Evolutionary conservation across 495 filamentous ascomycete species (phyloP), one percentile per base, ranked within the genome.

Genomic region (Penicillium coprophilum): DNA sequence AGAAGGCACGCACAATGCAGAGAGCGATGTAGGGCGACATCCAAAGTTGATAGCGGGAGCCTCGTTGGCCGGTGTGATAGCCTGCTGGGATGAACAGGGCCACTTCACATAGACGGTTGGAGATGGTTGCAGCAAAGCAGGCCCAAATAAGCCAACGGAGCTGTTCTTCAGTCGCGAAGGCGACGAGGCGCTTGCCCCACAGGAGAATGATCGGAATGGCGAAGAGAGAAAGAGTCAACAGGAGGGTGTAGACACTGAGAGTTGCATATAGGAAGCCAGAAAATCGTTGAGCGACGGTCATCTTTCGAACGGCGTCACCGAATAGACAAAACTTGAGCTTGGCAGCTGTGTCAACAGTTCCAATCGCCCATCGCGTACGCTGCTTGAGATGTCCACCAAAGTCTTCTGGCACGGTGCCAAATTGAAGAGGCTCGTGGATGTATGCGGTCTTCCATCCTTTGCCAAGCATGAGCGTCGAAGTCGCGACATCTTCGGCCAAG

Each of bases 371-470:
- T 47, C 78, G 71, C 12, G 74, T 78, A 31, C 79, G 70, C 64
- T 82, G 80, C 63, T 81, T 82, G 36, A 82, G 60, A 51, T 80
- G 78, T 38, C 71, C 70, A 44, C 64, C 67, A 50, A 69, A 78
- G 28, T 76, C 68, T 12, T 78, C 80, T 0, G 80, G 81, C 3
- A 81, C 76, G 6, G 70, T 74, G 36, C 81, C 81, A 50, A 68
- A 81, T 64, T 83, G 81, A 5, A 82, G 65, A 2, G 68, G 66
- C 57, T 84, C 81, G 40, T 77, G 74, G 27, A 81, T 62, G 56
- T 74, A 81, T 8, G 74, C 76, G 4, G 76, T 80, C 24, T 75
- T 71, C 79, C 79, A 84, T 24, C 81, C 81, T 30, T 66, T 68
- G 6, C 76, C 76, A 27, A 78, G 66, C 65, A 82, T 70, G 21